A percentile compares a stretch with the other conserved stretches of the same genome.
Evolutionary conservation across 2,329 filamentous ascomycete species (phyloP).

Genomic region (Exutisphaerella laricina): DNA sequence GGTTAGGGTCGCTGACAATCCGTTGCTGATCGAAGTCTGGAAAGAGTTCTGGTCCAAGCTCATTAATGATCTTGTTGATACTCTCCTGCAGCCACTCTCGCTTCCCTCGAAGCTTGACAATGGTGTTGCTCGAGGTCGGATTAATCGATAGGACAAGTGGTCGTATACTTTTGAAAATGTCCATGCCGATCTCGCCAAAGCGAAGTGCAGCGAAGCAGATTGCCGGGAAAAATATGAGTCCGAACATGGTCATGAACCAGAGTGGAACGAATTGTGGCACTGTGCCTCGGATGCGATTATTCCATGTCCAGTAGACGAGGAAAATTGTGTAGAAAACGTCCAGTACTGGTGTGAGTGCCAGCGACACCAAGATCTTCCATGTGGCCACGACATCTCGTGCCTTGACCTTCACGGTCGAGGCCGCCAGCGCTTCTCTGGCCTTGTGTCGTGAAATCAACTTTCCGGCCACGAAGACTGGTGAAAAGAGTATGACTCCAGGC

Average conservation of each 20-base stretch:
- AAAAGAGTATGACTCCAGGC: slow-evolving; percentile 80
- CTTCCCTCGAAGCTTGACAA: slow-evolving; percentile 68
- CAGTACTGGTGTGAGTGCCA: slow-evolving; percentile 73
- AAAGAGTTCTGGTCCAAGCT: slow-evolving; percentile 90
- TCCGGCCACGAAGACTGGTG: slow-evolving; percentile 77
- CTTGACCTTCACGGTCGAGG: slow-evolving; percentile 81
- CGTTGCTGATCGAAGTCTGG: slow-evolving; percentile 84
- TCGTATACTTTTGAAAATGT: slow-evolving; percentile 89
- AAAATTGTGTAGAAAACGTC: slow-evolving; percentile 76
- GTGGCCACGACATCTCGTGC: slow-evolving; percentile 87
- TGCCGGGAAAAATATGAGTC: slow-evolving; percentile 74
- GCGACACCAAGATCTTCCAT: slow-evolving; percentile 86
- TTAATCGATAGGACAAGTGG: slow-evolving; percentile 81
- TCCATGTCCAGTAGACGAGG: slow-evolving; percentile 70
- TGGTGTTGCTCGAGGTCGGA: slow-evolving; percentile 75
- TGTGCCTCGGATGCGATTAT: slow-evolving; percentile 75
- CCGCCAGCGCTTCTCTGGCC: slow-evolving; percentile 75
- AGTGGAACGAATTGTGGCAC: slow-evolving; percentile 75
- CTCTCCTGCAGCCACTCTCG: slow-evolving; percentile 70
- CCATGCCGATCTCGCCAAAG: slow-evolving; percentile 98
- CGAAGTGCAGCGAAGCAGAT: slow-evolving; percentile 90
- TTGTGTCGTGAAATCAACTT: slow-evolving; percentile 78
- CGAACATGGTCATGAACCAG: slow-evolving; percentile 67
- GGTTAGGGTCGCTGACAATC: slow-evolving; percentile 54
- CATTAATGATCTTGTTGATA: slow-evolving; percentile 90